A percentile compares a stretch with the other conserved stretches of the same genome.
phyloP scores from a whole-genome alignment of 257 asterid species.

The Osmanthus fragrans region DNA sequence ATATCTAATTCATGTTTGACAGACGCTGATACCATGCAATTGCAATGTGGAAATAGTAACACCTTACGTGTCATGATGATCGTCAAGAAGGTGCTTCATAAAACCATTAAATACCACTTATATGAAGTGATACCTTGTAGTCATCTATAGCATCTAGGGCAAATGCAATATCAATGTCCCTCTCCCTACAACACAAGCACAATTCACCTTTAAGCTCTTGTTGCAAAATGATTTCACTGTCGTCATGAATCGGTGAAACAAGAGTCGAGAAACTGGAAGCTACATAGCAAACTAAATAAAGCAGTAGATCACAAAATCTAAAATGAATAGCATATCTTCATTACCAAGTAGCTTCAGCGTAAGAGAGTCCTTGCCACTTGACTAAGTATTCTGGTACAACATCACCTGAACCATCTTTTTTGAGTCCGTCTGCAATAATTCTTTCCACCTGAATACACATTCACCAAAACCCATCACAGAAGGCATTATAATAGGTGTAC shows the following conservation, averaged over 20 bases:
- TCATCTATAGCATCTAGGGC: slow-evolving; percentile 97
- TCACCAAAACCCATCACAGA: slow-evolving; percentile 20
- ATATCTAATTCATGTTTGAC: background rate
- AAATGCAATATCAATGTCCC: slow-evolving; percentile 82
- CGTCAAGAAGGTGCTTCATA: slow-evolving; percentile 10
- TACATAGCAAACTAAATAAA: background rate
- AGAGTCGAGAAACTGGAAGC: background rate
- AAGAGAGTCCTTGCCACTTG: slow-evolving; percentile 97
- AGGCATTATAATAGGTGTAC: slow-evolving; percentile 6
- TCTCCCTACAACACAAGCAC: slow-evolving; percentile 68
- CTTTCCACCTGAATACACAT: slow-evolving; percentile 81
- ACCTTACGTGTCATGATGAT: slow-evolving; percentile 18
- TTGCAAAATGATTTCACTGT: background rate
- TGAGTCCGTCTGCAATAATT: slow-evolving; percentile 76
- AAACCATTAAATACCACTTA: slow-evolving; percentile 10
- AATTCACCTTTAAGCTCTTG: slow-evolving; percentile 19
- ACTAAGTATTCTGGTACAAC: slow-evolving; percentile 90
- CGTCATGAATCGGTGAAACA: background rate
- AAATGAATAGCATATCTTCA: slow-evolving; percentile 3
- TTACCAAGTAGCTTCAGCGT: slow-evolving; percentile 99
- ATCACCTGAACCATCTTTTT: slow-evolving; percentile 70
- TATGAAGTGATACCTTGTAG: slow-evolving; percentile 65
- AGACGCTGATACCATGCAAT: background rate
- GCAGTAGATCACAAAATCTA: background rate
- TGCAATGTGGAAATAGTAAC: slow-evolving; percentile 6